phyloP scores from a whole-genome alignment of 805 yeast species.

The Candida ponderosae region DNA sequence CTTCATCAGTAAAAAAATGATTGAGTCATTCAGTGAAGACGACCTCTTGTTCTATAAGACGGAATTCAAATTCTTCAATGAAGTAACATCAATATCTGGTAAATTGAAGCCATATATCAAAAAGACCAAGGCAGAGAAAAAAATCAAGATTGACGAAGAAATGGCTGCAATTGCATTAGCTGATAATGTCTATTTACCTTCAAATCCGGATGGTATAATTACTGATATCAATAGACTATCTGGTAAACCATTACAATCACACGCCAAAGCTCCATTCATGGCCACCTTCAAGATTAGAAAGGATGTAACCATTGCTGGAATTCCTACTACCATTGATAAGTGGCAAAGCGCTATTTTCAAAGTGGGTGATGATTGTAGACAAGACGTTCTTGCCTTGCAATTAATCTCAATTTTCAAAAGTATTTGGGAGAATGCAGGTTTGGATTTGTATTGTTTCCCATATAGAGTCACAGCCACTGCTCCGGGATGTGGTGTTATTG shows the following conservation, averaged over 20 bases:
- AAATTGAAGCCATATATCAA: constrained; percentile 91
- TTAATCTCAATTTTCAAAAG: constrained; percentile 85
- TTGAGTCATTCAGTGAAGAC: constrained; percentile 45
- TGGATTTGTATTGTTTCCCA: constrained; percentile 89
- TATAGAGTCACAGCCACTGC: constrained; percentile 96
- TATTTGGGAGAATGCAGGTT: constrained; percentile 81
- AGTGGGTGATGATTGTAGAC: constrained; percentile 98
- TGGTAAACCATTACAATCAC: constrained; percentile 93
- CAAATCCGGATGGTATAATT: constrained; percentile 94
- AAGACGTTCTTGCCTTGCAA: constrained; percentile 91
- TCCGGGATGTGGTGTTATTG: constrained; percentile 99
- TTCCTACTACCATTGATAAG: constrained; percentile 41
- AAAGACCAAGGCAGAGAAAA: constrained; percentile 93
- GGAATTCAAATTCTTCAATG: constrained; percentile 85
- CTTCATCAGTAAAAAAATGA: constrained; percentile 58
- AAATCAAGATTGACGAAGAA: constrained; percentile 91
- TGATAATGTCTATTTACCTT: constrained; percentile 86
- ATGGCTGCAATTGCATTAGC: constrained; percentile 71
- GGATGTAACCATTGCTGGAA: constrained; percentile 37
- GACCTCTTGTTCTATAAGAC: constrained; percentile 66
- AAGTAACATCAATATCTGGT: constrained; percentile 90
- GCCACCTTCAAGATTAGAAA: constrained; percentile 85
- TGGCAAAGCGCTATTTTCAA: constrained; percentile 97
- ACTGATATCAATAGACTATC: constrained; percentile 86
- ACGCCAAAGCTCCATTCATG: constrained; percentile 98